Percentiles rank a stretch among this genome's conserved stretches.
phyloP scores from a whole-genome alignment of 2,329 filamentous ascomycete species.

The Cladosporium austrohemisphaericum region DNA sequence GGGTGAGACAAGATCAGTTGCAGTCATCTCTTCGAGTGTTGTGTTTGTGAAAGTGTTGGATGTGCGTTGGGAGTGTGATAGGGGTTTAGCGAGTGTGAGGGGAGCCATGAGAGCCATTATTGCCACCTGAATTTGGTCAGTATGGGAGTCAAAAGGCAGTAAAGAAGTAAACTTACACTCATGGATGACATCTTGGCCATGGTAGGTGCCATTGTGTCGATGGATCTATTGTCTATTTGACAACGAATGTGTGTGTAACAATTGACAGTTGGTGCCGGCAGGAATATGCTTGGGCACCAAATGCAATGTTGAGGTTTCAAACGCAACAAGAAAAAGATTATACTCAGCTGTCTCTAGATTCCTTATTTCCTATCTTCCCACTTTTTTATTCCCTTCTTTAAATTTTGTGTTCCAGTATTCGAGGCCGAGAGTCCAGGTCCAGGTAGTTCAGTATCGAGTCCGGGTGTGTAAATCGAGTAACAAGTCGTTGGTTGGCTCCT shows the following conservation, averaged over 20 bases:
- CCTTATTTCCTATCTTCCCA: background rate
- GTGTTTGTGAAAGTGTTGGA: constrained; percentile 14
- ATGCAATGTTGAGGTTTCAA: background rate
- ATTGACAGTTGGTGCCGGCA: background rate
- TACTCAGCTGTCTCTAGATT: constrained; percentile 8
- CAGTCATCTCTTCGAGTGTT: constrained; percentile 9
- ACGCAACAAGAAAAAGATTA: background rate
- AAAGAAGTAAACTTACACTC: constrained; percentile 1
- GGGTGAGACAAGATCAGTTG: constrained; percentile 4
- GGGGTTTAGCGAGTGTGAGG: constrained; percentile 7
- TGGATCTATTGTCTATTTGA: background rate
- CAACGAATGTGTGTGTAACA: background rate
- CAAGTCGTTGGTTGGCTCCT: constrained; percentile 3
- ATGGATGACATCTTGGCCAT: constrained; percentile 4
- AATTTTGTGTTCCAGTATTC: background rate
- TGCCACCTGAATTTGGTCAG: background rate
- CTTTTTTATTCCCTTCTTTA: background rate
- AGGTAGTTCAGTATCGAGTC: background rate
- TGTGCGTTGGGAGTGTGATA: constrained; percentile 9
- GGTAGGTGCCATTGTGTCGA: background rate
- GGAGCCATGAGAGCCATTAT: constrained; percentile 10
- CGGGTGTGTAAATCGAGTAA: background rate
- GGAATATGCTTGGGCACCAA: background rate
- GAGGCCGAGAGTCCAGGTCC: background rate
- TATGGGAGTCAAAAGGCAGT: background rate